phyloP scores from a whole-genome alignment of 2,329 filamentous ascomycete genomes.

The Claviceps lovelessii region DNA sequence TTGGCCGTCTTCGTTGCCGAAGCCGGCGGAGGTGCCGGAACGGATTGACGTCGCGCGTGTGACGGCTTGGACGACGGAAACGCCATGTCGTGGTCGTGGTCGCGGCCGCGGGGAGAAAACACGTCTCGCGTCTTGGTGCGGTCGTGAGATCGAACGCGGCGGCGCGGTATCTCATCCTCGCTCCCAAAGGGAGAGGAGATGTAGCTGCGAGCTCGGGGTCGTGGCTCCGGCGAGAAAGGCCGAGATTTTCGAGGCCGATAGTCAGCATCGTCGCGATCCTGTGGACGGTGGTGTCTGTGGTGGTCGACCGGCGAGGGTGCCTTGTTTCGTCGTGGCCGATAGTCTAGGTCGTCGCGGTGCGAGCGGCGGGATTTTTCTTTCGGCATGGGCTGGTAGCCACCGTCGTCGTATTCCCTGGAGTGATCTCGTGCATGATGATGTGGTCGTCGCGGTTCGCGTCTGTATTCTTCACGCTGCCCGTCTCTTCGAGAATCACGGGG shows the following conservation, averaged over 20 bases:
- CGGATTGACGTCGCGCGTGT: conserved; percentile 6
- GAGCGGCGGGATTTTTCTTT: conserved; percentile 1
- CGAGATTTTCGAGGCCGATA: not conserved
- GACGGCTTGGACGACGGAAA: conserved; percentile 5
- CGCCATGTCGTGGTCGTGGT: conserved; percentile 6
- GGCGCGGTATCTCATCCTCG: conserved; percentile 9
- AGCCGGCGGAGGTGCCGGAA: conserved; percentile 3
- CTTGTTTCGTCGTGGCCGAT: conserved; percentile 9
- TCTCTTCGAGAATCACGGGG: conserved; percentile 2
- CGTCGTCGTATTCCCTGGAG: not conserved
- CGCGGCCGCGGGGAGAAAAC: conserved; percentile 13
- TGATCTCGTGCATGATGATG: not conserved
- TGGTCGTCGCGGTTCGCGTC: not conserved
- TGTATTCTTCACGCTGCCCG: not conserved
- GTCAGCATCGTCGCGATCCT: conserved; percentile 4
- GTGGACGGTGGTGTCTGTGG: conserved; percentile 5
- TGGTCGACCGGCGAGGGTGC: conserved; percentile 8
- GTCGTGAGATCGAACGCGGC: conserved; percentile 13
- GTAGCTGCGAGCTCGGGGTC: not conserved
- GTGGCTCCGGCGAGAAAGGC: conserved; percentile 4
- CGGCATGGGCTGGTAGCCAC: not conserved
- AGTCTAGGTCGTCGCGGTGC: conserved; percentile 6
- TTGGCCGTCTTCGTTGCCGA: conserved; percentile 14
- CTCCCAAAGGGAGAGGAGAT: conserved; percentile 7
- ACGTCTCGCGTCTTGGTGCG: conserved; percentile 8